Conservation (phyloP, 345 rosid species). For the Lumnitzera racemosa region DNA sequence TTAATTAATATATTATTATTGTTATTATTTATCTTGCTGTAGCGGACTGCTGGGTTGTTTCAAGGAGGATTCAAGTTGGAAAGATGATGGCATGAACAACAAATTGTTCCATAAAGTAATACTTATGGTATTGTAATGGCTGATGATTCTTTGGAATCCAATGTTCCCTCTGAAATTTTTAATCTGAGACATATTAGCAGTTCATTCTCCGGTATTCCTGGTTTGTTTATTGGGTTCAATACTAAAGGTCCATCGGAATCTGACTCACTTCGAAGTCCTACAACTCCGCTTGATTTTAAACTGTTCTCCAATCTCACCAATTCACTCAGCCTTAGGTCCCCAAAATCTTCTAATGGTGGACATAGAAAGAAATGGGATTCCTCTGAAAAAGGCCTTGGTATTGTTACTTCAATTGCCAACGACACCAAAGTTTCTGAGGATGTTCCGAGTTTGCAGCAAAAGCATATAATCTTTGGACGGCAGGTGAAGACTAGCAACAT, state of each 20-base stretch:
- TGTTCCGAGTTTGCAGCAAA: constrained; percentile 26
- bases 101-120: constrained; percentile 4
- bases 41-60: too few relatives aligned
- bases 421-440: constrained; percentile 21
- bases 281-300: constrained; percentile 56
- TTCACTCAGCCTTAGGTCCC: constrained; percentile 37
- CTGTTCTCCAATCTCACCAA: constrained; percentile 40
- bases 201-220: constrained; percentile 31
- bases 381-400: constrained; percentile 51
- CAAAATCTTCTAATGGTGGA: constrained; percentile 20
- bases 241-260: constrained; percentile 24
- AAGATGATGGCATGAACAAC: constrained; percentile 13
- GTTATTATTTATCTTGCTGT: too few relatives aligned
- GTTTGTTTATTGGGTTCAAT: constrained; percentile 29
- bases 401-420: constrained; percentile 33
- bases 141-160: constrained; percentile 20
- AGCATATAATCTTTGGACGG: constrained; percentile 41
- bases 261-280: constrained; percentile 44
- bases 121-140: constrained; percentile 23
- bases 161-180: constrained; percentile 19
- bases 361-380: constrained; percentile 33
- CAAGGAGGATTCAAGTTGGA: constrained; percentile 1
- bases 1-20: too few relatives aligned
- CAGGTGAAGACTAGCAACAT: constrained; percentile 27
- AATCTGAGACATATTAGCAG: constrained; percentile 26